Evolutionary conservation across 768 basidiomycete genomes (phyloP).

Genomic region (Termitomyces sp.): DNA sequence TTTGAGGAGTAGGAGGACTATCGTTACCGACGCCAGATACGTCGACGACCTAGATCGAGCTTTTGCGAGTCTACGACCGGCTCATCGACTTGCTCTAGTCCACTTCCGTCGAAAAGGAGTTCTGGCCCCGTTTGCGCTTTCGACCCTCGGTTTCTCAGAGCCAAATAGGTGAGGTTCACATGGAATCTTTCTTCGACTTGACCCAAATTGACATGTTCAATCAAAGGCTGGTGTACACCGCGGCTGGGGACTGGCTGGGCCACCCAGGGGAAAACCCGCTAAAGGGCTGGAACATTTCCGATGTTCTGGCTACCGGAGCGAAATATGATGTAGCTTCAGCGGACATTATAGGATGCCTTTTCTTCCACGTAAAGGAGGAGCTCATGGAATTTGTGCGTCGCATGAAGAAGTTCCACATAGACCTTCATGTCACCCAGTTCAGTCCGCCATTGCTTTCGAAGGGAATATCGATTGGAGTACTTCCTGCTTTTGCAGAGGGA

Average conservation of each 20-base stretch:
- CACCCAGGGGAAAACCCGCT: slow-evolving; percentile 36
- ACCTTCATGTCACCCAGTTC: slow-evolving; percentile 32
- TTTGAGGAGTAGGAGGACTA: slow-evolving; percentile 21
- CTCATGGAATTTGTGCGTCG: slow-evolving; percentile 31
- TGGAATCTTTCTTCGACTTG: not conserved
- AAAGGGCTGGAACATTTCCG: slow-evolving; percentile 41
- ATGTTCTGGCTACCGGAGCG: slow-evolving; percentile 32
- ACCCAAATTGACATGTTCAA: not conserved
- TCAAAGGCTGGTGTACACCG: slow-evolving; percentile 37
- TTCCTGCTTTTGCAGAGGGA: slow-evolving; percentile 29
- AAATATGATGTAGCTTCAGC: slow-evolving; percentile 25
- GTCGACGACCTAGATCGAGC: slow-evolving; percentile 36
- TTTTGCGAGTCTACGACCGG: slow-evolving; percentile 32
- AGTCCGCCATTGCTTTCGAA: slow-evolving; percentile 37
- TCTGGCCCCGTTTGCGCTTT: slow-evolving; percentile 30
- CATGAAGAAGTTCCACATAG: slow-evolving; percentile 28
- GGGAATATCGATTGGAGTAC: slow-evolving; percentile 29
- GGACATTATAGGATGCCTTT: slow-evolving; percentile 36
- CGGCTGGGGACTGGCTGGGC: slow-evolving; percentile 39
- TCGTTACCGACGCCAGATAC: slow-evolving; percentile 28
- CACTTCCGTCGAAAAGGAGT: slow-evolving; percentile 34
- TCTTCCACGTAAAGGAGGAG: slow-evolving; percentile 37
- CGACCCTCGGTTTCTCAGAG: slow-evolving; percentile 25
- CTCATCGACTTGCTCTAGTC: slow-evolving; percentile 29
- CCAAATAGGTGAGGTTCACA: slow-evolving; percentile 32